phyloP scores from a whole-genome alignment of 768 basidiomycete species.

The Leccinum subtestaceum region DNA sequence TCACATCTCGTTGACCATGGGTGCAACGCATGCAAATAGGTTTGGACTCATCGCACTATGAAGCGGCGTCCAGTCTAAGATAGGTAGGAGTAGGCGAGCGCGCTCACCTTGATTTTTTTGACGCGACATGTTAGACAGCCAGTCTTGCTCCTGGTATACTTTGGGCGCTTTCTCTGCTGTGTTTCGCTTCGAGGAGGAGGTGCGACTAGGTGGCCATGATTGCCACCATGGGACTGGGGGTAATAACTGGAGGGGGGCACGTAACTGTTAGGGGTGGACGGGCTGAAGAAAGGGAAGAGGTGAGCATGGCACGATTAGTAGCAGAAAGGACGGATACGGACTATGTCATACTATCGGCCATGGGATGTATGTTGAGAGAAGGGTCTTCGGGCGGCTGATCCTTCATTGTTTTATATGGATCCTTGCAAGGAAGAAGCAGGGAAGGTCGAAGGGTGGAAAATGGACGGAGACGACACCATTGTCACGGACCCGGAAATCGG shows the following conservation, averaged over 20 bases:
- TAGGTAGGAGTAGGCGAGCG: neutral
- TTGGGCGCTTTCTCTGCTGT: slow-evolving; percentile 76
- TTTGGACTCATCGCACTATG: slow-evolving; percentile 86
- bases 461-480: slow-evolving; percentile 40
- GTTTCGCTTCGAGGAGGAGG: slow-evolving; percentile 48
- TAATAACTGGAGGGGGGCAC: slow-evolving; percentile 42
- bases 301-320: slow-evolving; percentile 14
- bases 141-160: slow-evolving; percentile 92
- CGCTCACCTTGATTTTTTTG: slow-evolving; percentile 88
- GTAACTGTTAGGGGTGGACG: slow-evolving; percentile 40
- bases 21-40: slow-evolving; percentile 85
- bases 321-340: slow-evolving; percentile 33
- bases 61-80: slow-evolving; percentile 1
- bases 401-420: slow-evolving; percentile 52
- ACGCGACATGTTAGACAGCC: slow-evolving; percentile 91
- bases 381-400: slow-evolving; percentile 36
- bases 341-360: slow-evolving; percentile 57
- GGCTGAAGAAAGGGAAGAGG: slow-evolving; percentile 25
- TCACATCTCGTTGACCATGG: slow-evolving; percentile 80
- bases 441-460: slow-evolving; percentile 38
- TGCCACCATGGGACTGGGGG: slow-evolving; percentile 27
- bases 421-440: slow-evolving; percentile 28
- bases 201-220: slow-evolving; percentile 47
- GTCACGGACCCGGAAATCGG: slow-evolving; percentile 41
- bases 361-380: slow-evolving; percentile 40